These are phyloP conservation scores for Alternaria postmessia DNA, from an alignment of 2,329 filamentous ascomycete genomes.

Conservation along the genomic window DNA sequence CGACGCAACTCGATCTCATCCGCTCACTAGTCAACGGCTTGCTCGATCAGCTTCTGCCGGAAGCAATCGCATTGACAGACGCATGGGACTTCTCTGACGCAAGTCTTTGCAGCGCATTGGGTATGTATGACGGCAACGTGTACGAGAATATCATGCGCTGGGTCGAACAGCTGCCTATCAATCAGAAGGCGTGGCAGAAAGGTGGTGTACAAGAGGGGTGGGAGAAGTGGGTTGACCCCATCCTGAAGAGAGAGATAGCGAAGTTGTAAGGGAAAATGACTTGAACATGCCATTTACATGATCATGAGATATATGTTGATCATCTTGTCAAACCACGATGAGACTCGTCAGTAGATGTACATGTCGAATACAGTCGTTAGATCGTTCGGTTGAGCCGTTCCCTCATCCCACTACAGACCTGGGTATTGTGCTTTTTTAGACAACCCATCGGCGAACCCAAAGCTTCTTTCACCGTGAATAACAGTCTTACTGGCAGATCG, in stretches of 20 bases:
- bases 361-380: not conserved
- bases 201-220: conserved; percentile 4
- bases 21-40: conserved; percentile 40
- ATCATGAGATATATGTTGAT: not conserved
- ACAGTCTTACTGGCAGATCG: rapidly evolving
- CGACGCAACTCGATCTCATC: conserved; percentile 49
- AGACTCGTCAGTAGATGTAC: not conserved
- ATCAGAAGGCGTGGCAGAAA: conserved; percentile 11
- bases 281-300: not conserved
- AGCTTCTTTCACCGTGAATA: too few species aligned
- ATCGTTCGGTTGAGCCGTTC: not conserved
- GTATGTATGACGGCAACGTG: conserved; percentile 59
- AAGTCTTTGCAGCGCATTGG: conserved; percentile 59
- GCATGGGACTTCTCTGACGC: conserved; percentile 62
- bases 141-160: conserved; percentile 57
- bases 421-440: not conserved
- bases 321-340: not conserved
- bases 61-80: conserved; percentile 59
- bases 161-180: conserved; percentile 40
- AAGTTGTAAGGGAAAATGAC: not conserved
- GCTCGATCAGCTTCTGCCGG: conserved; percentile 56
- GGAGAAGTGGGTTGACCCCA: conserved; percentile 12
- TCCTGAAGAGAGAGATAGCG: conserved; percentile 1
- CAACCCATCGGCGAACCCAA: not conserved
- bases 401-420: not conserved